Conservation (phyloP, 805 yeast genomes). For the Metschnikowia rubicola region DNA sequence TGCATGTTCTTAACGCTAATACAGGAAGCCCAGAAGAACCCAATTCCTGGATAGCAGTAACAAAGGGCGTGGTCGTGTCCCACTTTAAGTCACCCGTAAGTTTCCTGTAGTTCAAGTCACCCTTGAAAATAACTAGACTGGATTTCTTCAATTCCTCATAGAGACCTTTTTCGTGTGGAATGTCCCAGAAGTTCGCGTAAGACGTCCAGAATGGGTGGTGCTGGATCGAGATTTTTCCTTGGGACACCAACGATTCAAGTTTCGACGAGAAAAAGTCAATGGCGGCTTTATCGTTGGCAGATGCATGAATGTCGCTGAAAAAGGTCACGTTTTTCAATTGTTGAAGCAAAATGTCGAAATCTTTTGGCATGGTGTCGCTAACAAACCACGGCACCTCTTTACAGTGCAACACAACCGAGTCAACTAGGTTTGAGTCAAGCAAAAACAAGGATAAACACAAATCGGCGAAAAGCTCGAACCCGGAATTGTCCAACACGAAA, state of each 20-base stretch:
- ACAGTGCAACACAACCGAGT: conserved; percentile 73
- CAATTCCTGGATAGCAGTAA: conserved; percentile 64
- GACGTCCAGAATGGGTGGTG: conserved; percentile 87
- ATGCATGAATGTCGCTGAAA: conserved; percentile 42
- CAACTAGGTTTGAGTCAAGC: conserved; percentile 65
- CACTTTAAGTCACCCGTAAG: conserved; percentile 87
- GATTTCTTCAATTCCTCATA: conserved; percentile 62
- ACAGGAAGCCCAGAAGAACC: conserved; percentile 57
- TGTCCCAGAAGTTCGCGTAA: conserved; percentile 69
- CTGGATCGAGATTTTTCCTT: conserved; percentile 23
- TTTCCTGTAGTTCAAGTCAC: conserved; percentile 94
- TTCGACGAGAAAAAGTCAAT: conserved; percentile 21
- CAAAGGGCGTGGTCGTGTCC: conserved; percentile 78
- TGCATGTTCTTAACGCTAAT: conserved; percentile 84
- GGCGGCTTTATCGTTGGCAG: conserved; percentile 20
- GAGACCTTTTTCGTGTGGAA: conserved; percentile 61
- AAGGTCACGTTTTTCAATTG: conserved; percentile 52
- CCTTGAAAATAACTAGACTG: conserved; percentile 78
- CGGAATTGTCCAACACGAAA: conserved; percentile 87
- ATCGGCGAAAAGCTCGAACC: conserved; percentile 93
- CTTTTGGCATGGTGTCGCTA: conserved; percentile 88
- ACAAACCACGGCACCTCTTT: conserved; percentile 97
- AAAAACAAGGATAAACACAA: conserved; percentile 42
- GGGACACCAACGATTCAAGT: conserved; percentile 20
- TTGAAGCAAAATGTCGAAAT: conserved; percentile 54